Evolutionary conservation across 2,329 filamentous ascomycete species (phyloP), one percentile per base, ranked within the genome.

Genomic region (Colletotrichum falcatum): DNA sequence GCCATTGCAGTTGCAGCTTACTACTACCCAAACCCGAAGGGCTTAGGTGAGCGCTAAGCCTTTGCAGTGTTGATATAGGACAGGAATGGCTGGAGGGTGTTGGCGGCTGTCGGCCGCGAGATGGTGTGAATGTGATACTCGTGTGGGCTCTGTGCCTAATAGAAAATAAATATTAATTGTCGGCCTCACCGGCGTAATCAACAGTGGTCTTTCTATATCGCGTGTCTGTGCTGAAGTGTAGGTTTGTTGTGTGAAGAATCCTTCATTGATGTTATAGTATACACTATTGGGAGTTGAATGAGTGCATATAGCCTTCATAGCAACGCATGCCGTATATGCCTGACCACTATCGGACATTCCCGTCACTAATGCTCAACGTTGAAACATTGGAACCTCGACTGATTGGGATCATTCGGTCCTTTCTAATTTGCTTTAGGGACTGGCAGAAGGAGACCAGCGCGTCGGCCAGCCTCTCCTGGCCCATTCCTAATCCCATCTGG

Each of bases 1-100:
- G 86, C 87, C 35, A 88, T 91, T 73, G 88, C 88, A 11, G 86
- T 88, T 1, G 87, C 87, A 1, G 87, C 87, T 1, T 88, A 81
- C 72, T 88, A 86, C 75, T 89, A 87, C 73, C 88, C 88, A 2
- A 84, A 87, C 66, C 80, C 81, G 11, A 62, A 51, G 0, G 55
- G 62, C 7, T 37, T 72, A 26, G 73, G 66, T 12, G 54, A 30
- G 30, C 59, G 62, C 9, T 63, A 18, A 60, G 30, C 11, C 48
- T 33, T 44, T 4, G 42, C 28, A 20, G 14, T 2, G 7, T 18
- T 6, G n/a, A n/a, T n/a, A n/a, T 20, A 8, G 4, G 39, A 33
- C 6, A 16, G 39, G 23, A 16, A 60, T 16, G 12, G 39, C 16
- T 18, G n/a, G 12, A 60, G 28, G 23, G 3, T 14, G 5, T 14